Percentiles rank a stretch among this genome's conserved stretches.
phyloP scores from a whole-genome alignment of 2,329 filamentous ascomycete genomes.

The Fusarium sp. region DNA sequence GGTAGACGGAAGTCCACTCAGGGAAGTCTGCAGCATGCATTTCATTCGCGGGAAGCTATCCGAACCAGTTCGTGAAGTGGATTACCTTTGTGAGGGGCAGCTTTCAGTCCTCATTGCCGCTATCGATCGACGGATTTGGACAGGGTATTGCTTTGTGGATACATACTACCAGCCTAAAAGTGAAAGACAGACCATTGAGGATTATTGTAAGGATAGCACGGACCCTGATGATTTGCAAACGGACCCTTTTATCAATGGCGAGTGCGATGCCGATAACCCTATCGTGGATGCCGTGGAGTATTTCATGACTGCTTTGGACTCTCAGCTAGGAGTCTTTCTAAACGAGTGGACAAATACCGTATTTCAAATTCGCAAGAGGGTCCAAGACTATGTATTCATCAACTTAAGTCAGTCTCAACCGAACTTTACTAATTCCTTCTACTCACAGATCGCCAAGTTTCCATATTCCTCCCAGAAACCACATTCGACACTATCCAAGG shows the following conservation, averaged over 20 bases:
- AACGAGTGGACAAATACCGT: neutral
- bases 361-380: neutral
- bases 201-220: too few species aligned
- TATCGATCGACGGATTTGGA: too few species aligned
- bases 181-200: rapidly evolving
- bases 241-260: too few species aligned
- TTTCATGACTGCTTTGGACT: neutral
- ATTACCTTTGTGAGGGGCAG: slow-evolving; percentile 23
- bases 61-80: rapidly evolving
- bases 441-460: neutral
- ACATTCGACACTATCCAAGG: neutral
- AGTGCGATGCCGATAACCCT: rapidly evolving
- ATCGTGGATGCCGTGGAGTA: neutral
- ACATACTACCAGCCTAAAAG: too few species aligned
- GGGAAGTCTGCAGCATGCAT: neutral
- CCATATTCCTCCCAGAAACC: too few species aligned
- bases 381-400: neutral
- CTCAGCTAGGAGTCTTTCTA: neutral
- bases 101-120: neutral
- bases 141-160: too few species aligned
- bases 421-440: neutral
- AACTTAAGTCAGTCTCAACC: neutral
- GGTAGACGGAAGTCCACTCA: rapidly evolving
- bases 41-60: neutral
- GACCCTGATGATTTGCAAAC: too few species aligned